Evolutionary conservation across 2,329 filamentous ascomycete genomes (phyloP), one percentile per base, ranked within the genome.

Genomic region (Exophiala lecanii-corni): DNA sequence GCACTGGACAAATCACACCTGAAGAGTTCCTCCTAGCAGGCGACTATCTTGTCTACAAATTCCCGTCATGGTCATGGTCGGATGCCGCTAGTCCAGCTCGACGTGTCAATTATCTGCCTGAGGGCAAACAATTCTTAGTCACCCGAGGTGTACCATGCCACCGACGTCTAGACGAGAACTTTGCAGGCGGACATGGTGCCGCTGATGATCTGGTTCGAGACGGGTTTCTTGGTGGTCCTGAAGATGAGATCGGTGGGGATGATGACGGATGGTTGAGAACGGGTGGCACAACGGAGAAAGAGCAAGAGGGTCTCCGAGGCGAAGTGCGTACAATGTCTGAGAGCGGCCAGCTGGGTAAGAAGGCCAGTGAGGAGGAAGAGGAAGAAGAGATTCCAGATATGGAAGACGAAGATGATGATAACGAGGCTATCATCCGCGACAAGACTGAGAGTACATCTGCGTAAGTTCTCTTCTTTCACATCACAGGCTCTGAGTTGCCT

Each of bases 21-120:
- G 91, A 96, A 61, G 92, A 98, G 74, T 98, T 98, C 66, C 76
- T 96, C 38, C 84, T 86, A 3, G 92, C 92, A 3, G 92, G 92
- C 57, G 92, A 98, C 71, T 98, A 97, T 65, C 81, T 98, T 26
- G 89, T 95, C 60, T 95, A 94, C 81, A 97, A 96, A 73, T 98
- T 98, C 69, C 92, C 91, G 6, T 94, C 91, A 45, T 98, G 92
- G 92, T 85, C 87, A 37, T 98, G 92, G 92, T 82, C 85, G 54
- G 87, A 92, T 58, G 89, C 91, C 55, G 86, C 91, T 42, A 80
- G 82, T n/a, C 78, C 82, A 1, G 76, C 79, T 49, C 86, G 88
- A 64, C 84, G 89, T 51, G 86, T 86, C 42, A 72, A 74, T 53
- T 86, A 94, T 62, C 79, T 98, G 3, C 92, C 92, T 1, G 69